These are phyloP conservation scores for Gymnopilus dilepis DNA, from an alignment of 768 basidiomycete genomes.

Conservation along the genomic window DNA sequence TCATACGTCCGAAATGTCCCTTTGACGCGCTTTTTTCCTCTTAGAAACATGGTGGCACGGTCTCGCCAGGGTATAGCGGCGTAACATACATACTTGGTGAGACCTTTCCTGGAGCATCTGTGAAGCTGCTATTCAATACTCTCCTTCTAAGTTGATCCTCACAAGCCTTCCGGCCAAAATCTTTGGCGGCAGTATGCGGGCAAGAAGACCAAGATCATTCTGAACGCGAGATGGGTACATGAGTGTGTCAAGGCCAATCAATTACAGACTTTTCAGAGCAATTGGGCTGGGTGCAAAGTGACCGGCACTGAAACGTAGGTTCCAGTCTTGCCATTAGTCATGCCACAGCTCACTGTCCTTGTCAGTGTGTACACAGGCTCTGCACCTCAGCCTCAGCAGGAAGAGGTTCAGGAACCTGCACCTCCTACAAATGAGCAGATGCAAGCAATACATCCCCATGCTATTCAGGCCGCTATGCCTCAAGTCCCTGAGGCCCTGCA, in stretches of 20 bases:
- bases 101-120: constrained; percentile 22
- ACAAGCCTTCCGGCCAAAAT: constrained; percentile 80
- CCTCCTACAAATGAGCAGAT: constrained; percentile 14
- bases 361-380: constrained; percentile 14
- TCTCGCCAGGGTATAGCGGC: constrained; percentile 78
- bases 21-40: constrained; percentile 8
- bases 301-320: constrained; percentile 74
- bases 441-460: constrained; percentile 27
- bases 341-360: not conserved
- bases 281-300: constrained; percentile 85
- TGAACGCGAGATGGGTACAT: constrained; percentile 75
- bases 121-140: not conserved
- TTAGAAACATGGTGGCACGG: constrained; percentile 79
- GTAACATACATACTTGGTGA: constrained; percentile 81
- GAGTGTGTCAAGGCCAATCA: constrained; percentile 74
- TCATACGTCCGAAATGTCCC: not conserved
- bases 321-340: not conserved
- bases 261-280: constrained; percentile 74
- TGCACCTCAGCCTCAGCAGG: constrained; percentile 17
- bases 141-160: constrained; percentile 66
- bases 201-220: constrained; percentile 81
- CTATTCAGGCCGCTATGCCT: constrained; percentile 31
- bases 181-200: constrained; percentile 78
- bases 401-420: too few relatives aligned
- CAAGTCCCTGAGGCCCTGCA: constrained; percentile 36